Evolutionary conservation across 768 basidiomycete species (phyloP), one percentile per base, ranked within the genome.

Genomic region (Tulasnella sp.): DNA sequence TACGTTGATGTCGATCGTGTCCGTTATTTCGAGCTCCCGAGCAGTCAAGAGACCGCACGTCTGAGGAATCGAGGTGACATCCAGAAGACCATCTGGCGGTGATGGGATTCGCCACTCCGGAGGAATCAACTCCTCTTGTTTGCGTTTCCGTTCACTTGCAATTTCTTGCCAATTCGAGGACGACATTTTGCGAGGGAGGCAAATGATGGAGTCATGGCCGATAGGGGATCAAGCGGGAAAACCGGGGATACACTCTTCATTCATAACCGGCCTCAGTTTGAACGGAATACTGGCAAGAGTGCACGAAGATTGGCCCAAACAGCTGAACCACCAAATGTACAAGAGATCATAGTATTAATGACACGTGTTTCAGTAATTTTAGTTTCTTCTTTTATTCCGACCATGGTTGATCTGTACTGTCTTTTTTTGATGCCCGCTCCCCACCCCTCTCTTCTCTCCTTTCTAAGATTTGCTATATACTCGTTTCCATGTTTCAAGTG

Each of bases 1-100:
- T 11, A 84, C 82, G 20, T 87, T 87, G 4, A 90, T 83, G 83
- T 93, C 91, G 60, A 84, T 85, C 0, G 87, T 87, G 69, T 88
- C 89, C 1, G 93, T 94, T 58, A 94, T 93, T 81, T 89, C 88
- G 40, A 93, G 82, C 82, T 94, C 92, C 41, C 84, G 86, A 1
- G 84, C 80, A 8, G 89, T 89, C 44, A 96, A 88, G 20, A 94
- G 84, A 3, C 91, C 92, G 83, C 89, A 90, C 4, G 86, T 85
- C 81, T 86, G 87, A 11, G 93, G 92, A 64, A 93, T 85, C 69
- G 86, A 84, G 6, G 87, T 87, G 48, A 94, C 91, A 83, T 92
- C 88, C 75, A 89, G 87, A 8, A 87, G 85, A 22, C 87, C 85
- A 28, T 86, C 84, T 0, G 89, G 83, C 24, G 91, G 91, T 0